These are phyloP conservation scores for Glomus cerebriforme DNA, from an alignment of 192 early-diverging fungal species.

Conservation along the genomic window DNA sequence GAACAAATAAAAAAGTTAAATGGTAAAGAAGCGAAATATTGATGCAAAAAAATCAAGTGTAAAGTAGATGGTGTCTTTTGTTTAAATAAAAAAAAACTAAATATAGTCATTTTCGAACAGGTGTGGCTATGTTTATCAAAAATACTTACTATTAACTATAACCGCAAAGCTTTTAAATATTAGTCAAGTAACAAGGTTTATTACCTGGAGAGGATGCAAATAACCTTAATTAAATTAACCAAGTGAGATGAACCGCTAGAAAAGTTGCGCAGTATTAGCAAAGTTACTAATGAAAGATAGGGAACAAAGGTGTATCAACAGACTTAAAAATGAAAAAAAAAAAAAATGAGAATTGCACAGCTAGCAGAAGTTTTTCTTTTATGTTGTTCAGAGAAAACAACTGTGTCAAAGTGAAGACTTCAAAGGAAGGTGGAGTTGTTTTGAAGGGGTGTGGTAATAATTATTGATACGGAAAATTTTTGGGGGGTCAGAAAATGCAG, in stretches of 20 bases:
- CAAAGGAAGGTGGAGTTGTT: conserved; percentile 19
- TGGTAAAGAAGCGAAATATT: neutral
- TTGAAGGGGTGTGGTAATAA: conserved; percentile 21
- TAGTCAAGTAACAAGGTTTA: neutral
- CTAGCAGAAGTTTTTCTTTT: neutral
- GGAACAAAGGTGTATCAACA: neutral
- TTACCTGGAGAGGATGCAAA: neutral
- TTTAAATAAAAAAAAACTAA: neutral
- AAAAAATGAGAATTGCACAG: neutral
- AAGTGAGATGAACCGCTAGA: conserved; percentile 1
- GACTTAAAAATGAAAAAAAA: conserved; percentile 13
- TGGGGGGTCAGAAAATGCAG: conserved; percentile 8
- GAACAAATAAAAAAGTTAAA: neutral
- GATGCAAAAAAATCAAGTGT: neutral
- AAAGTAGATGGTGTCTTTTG: neutral
- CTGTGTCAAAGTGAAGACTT: conserved; percentile 12
- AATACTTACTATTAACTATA: neutral
- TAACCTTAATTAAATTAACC: neutral
- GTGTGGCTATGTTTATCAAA: neutral
- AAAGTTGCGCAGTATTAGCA: conserved; percentile 9
- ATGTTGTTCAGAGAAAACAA: neutral
- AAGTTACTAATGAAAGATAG: neutral
- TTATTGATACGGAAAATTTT: conserved; percentile 21
- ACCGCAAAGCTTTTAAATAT: neutral
- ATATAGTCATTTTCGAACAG: neutral